Evolutionary conservation across 2,329 filamentous ascomycete species (phyloP).

Genomic region (Laburnicola sp.): DNA sequence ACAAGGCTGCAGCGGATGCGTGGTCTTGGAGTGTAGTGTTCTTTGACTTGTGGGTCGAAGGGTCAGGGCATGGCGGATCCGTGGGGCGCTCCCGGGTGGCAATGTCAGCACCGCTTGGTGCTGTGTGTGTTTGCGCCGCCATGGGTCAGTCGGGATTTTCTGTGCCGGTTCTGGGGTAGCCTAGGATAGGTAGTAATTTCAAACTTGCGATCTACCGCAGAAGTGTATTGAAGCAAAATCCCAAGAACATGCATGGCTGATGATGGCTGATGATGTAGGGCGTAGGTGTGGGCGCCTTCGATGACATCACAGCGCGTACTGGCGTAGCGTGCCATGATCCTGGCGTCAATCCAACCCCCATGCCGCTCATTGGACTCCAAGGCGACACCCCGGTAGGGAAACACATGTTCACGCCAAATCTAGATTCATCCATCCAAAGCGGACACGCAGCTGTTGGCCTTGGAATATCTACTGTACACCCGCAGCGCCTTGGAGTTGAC

Average conservation of each 20-base stretch:
- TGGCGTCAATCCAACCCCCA: slow-evolving; percentile 11
- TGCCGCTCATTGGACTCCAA: slow-evolving; percentile 9
- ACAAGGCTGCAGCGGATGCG: slow-evolving; percentile 65
- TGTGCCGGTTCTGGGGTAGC: background rate
- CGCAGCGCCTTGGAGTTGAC: too few species aligned
- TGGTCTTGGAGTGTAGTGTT: slow-evolving; percentile 49
- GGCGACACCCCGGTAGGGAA: background rate
- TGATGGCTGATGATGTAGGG: slow-evolving; percentile 24
- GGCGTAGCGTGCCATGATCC: slow-evolving; percentile 11
- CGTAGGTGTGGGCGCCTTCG: slow-evolving; percentile 11
- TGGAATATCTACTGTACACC: background rate
- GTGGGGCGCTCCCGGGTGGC: slow-evolving; percentile 23
- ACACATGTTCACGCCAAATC: slow-evolving; percentile 3
- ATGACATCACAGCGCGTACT: slow-evolving; percentile 35
- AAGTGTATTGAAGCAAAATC: slow-evolving; percentile 8
- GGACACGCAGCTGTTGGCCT: slow-evolving; percentile 1
- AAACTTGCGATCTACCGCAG: slow-evolving; percentile 2
- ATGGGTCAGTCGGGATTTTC: slow-evolving; percentile 19
- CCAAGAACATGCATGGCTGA: slow-evolving; percentile 20
- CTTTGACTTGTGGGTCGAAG: slow-evolving; percentile 47
- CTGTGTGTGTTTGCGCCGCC: slow-evolving; percentile 30
- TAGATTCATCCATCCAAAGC: slow-evolving; percentile 2
- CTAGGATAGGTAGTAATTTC: background rate
- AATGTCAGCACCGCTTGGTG: slow-evolving; percentile 25
- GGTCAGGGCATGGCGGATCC: slow-evolving; percentile 47